phyloP scores from a whole-genome alignment of 2,329 filamentous ascomycete species.

The Moelleriella libera region DNA sequence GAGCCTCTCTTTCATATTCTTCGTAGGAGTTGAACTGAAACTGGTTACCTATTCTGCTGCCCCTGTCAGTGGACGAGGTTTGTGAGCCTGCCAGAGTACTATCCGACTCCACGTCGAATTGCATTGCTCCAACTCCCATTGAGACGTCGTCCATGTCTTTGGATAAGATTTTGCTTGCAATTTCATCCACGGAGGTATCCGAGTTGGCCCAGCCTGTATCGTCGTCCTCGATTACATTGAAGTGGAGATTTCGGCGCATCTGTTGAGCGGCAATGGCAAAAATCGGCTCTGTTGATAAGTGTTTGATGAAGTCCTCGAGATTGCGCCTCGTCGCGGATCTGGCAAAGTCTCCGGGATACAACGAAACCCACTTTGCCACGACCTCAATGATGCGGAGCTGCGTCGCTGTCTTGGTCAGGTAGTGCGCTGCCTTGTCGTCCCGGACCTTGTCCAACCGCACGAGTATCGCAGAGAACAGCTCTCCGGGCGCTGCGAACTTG shows the following conservation, averaged over 20 bases:
- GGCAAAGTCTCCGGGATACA: conserved; percentile 89
- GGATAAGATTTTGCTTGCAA: conserved; percentile 18
- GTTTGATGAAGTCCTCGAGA: conserved; percentile 60
- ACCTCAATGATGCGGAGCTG: conserved; percentile 76
- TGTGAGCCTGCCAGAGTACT: conserved; percentile 33
- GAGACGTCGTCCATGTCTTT: conserved; percentile 25
- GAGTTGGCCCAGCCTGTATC: conserved; percentile 85
- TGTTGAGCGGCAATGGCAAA: conserved; percentile 78
- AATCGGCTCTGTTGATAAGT: conserved; percentile 63
- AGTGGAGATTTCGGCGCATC: conserved; percentile 65
- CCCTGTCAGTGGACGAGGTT: conserved; percentile 23
- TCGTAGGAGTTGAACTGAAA: conserved; percentile 55
- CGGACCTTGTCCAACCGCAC: conserved; percentile 59
- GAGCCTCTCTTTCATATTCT: conserved; percentile 67
- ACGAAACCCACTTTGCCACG: conserved; percentile 75
- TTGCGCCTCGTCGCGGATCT: conserved; percentile 57
- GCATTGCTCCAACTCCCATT: conserved; percentile 30
- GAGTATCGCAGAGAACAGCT: conserved; percentile 66
- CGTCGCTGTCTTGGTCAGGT: conserved; percentile 63
- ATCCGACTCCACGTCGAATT: conserved; percentile 31
- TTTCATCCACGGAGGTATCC: conserved; percentile 38
- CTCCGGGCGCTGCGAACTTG: conserved; percentile 74
- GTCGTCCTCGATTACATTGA: conserved; percentile 66
- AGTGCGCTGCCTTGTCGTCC: conserved; percentile 50
- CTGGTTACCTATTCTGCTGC: conserved; percentile 24